Evolutionary conservation across 164 flowering plant genomes (phyloP), one percentile per base, ranked within the genome.

Genomic region (Buxus sempervirens): DNA sequence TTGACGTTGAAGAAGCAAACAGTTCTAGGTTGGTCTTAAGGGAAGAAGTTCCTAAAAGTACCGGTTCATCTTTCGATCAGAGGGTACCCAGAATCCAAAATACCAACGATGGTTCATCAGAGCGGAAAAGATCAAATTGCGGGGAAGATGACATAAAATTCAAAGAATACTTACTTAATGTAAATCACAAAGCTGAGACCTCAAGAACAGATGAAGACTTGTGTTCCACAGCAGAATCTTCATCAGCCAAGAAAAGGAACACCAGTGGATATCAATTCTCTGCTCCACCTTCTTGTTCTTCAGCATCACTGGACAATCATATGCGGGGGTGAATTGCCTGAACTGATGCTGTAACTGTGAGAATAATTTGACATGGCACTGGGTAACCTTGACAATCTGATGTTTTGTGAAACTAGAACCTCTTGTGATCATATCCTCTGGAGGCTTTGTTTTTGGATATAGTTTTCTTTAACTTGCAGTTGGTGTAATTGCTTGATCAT

Each of bases 171-270:
- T 23, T 65, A 60, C 55, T 41, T 28, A 64, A 63, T 48, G 28
- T 54, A 26, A 41, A 75, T 0, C 32, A 32, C 18, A 70, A 73
- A 61, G 69, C 63, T 54, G 82, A 74, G 51, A 58, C 68, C 19
- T 79, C 84, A 5, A 76, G 72, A 66, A 63, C 24, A 36, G 89
- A 86, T 64, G 92, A 82, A 38, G 98, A 91, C 65, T 72, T 83
- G 62, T 69, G 82, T 77, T 93, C 98, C 5, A 93, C 98, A 19
- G 98, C 96, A 26, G 95, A 87, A 72, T 93, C 97, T 74, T 84
- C 90, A 58, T 75, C 87, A 0, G 53, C 75, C 53, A 91, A 87
- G 79, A 90, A 77, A 63, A 82, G 72, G 67, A 64, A 70, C 25
- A 79, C 79, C 15, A 83, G 86, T 63, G 65, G 55, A 23, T 68